Evolutionary conservation across 345 rosid species (phyloP).

Genomic region (Citrus maxima): DNA sequence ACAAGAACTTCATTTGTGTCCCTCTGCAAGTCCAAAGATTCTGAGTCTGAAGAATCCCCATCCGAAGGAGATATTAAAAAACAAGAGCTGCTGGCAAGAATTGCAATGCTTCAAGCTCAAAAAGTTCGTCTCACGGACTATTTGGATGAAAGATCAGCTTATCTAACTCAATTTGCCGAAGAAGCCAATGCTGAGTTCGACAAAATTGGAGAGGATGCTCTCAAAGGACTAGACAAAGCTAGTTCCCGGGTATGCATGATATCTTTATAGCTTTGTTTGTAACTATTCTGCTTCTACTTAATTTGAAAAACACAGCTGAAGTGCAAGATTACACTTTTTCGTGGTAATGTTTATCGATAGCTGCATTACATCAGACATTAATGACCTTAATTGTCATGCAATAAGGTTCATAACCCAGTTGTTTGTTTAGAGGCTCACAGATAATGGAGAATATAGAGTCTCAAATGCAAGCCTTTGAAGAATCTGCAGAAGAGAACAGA

Average conservation of each 20-base stretch:
- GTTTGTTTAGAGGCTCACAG: slow-evolving; percentile 38
- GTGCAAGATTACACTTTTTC: too few species aligned
- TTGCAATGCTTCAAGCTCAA: slow-evolving; percentile 80
- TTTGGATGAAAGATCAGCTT: slow-evolving; percentile 71
- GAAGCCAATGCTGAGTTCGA: slow-evolving; percentile 81
- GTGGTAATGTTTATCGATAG: background rate
- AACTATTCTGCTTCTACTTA: background rate
- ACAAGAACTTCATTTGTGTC: slow-evolving; percentile 29
- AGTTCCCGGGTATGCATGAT: slow-evolving; percentile 61
- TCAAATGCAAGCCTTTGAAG: slow-evolving; percentile 84
- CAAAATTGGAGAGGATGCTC: slow-evolving; percentile 88
- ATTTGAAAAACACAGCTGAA: too few species aligned
- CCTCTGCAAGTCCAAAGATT: slow-evolving; percentile 42
- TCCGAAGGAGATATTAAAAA: slow-evolving; percentile 65
- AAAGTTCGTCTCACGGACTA: slow-evolving; percentile 87
- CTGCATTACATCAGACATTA: background rate
- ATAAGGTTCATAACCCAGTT: slow-evolving; percentile 17
- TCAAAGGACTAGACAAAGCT: slow-evolving; percentile 85
- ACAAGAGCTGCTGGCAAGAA: slow-evolving; percentile 81
- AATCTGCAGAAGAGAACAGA: slow-evolving; percentile 62
- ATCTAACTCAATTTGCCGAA: slow-evolving; percentile 79
- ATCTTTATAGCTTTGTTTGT: too few species aligned
- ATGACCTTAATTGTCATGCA: background rate
- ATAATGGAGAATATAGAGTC: slow-evolving; percentile 79
- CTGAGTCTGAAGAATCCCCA: slow-evolving; percentile 31